Conservation (phyloP, 768 basidiomycete genomes). For the Dacryopinax primogenitus region DNA sequence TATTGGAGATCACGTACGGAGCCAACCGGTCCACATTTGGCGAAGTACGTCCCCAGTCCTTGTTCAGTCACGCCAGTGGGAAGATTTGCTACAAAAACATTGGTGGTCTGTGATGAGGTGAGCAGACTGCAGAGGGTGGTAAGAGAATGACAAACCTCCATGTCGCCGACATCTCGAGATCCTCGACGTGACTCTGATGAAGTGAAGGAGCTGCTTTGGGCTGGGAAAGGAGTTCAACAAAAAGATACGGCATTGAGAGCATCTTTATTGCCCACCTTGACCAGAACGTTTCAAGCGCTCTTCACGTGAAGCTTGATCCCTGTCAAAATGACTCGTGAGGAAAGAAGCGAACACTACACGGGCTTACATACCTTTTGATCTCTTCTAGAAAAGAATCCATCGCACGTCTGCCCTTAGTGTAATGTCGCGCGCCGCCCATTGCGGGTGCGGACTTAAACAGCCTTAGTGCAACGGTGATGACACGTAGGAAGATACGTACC, state of each 20-base stretch:
- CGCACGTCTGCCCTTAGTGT: conserved; percentile 84
- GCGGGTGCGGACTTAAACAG: conserved; percentile 45
- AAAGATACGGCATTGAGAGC: neutral
- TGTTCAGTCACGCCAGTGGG: conserved; percentile 79
- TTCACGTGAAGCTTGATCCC: conserved; percentile 88
- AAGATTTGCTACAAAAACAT: conserved; percentile 89
- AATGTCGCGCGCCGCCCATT: conserved; percentile 37
- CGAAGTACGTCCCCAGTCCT: conserved; percentile 79
- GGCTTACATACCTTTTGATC: conserved; percentile 61
- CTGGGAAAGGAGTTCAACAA: conserved; percentile 21
- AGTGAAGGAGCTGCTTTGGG: conserved; percentile 66
- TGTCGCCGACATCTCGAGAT: conserved; percentile 78
- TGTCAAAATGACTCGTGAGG: conserved; percentile 25
- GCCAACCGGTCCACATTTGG: conserved; percentile 81
- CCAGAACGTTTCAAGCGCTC: conserved; percentile 54
- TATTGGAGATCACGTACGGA: conserved; percentile 41
- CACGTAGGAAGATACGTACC: conserved; percentile 7
- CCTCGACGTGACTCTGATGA: conserved; percentile 37
- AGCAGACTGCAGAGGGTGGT: neutral
- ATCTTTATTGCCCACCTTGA: neutral
- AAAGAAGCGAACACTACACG: neutral
- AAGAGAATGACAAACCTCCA: conserved; percentile 42
- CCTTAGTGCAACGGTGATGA: neutral
- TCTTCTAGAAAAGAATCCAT: conserved; percentile 96
- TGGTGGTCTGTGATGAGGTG: conserved; percentile 55